Base-by-base conservation (phyloP, 2,329 filamentous ascomycete genomes). In the Aspergillus piperis region DNA sequence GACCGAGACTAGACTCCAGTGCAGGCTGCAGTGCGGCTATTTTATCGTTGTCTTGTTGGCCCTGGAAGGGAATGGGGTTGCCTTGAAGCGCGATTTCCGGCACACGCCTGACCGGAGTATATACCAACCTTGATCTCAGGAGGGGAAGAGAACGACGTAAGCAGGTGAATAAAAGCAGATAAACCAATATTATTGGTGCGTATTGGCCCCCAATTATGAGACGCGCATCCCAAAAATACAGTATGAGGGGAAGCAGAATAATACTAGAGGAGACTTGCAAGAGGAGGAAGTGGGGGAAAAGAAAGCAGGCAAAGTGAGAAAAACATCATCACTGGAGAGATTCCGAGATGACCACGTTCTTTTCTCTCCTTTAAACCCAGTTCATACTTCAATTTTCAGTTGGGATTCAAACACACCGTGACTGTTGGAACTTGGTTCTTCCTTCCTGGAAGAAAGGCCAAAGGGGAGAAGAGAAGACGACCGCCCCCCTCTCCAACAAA, bases 291-390 rank as follows among this genome's bases (percentile, higher is more conserved):
- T 13, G 52, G 38, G 38, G 27, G 41, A 11, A 44, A 49, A 56
- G 41, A 47, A 41, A 42, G 6, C n/a, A 48, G 27, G 38, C 5
- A 11, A 19, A 17, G 17, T 42, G 32, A 10, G 32, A 10, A 19
- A 51, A 10, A 38, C 23, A 54, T 58, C 23, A 54, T 58, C 50
- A 51, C 52, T 50, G 52, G 55, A 32, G 19, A 13, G n/a, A 19
- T 53, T 63, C 50, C 39, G 36, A 54, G 52, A 52, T 55, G 42
- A 54, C 59, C 59, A 61, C 59, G 62, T 63, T 63, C 53, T 41
- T 32, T 19, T 4, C 19, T 44, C 27, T 21, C 53, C 23, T 57
- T 36, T 36, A 36, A 17, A 39, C 44, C 15, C 30, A 25, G 23
- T 13, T 17, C n/a, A 39, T 50, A 38, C 47, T 41, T 13, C 27